These are phyloP conservation scores for Saccharomycopsis oosterbeekiorum DNA, from an alignment of 805 yeast species.

Conservation along the genomic window DNA sequence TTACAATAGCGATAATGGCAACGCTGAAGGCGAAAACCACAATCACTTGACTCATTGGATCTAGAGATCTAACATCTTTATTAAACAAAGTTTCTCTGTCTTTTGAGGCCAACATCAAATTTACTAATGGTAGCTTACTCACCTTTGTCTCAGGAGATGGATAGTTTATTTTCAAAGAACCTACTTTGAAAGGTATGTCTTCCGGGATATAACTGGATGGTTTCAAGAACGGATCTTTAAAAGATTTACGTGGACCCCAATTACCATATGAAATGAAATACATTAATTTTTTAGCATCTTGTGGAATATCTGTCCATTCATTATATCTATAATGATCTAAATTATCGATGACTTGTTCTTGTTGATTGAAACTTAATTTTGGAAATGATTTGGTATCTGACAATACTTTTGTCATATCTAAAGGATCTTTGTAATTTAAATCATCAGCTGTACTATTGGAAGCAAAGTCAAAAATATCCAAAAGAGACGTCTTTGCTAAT, in stretches of 20 bases:
- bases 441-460: constrained; percentile 20
- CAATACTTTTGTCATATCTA: constrained; percentile 35
- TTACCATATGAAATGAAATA: constrained; percentile 60
- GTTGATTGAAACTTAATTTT: constrained; percentile 38
- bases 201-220: constrained; percentile 32
- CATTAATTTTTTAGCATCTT: constrained; percentile 43
- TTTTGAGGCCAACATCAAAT: constrained; percentile 35
- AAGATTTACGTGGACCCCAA: constrained; percentile 58
- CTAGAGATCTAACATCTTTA: constrained; percentile 41
- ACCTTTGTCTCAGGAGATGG: constrained; percentile 26
- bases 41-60: constrained; percentile 46
- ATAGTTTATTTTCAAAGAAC: constrained; percentile 22
- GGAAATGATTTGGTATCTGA: constrained; percentile 29
- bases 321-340: constrained; percentile 34
- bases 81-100: constrained; percentile 34
- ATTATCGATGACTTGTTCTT: constrained; percentile 46
- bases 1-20: constrained; percentile 40
- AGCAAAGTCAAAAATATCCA: constrained; percentile 25
- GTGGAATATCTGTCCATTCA: constrained; percentile 45
- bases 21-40: constrained; percentile 40
- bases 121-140: constrained; percentile 29
- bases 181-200: constrained; percentile 46
- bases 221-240: constrained; percentile 34
- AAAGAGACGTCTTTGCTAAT: constrained; percentile 21
- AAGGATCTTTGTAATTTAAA: constrained; percentile 30